A percentile compares a stretch with the other conserved stretches of the same genome.
Evolutionary conservation across 176 grass and related monocot genomes (phyloP).

Genomic region (Musa schizocarpa): DNA sequence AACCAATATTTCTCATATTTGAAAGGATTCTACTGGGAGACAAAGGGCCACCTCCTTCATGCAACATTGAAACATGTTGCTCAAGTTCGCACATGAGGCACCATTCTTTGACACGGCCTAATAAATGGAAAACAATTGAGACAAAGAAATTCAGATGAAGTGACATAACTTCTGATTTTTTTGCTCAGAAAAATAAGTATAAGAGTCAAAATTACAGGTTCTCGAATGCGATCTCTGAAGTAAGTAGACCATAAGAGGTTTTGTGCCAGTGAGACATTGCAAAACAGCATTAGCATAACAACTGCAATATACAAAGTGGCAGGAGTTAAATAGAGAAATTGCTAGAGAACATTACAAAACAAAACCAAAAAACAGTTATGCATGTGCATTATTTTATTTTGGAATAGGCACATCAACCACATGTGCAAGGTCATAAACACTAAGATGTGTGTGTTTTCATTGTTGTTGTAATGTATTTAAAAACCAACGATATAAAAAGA

Average conservation of each 20-base stretch:
- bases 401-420: no score
- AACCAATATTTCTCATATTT: slow-evolving; percentile 84
- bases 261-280: slow-evolving; percentile 91
- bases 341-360: not conserved
- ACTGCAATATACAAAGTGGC: slow-evolving; percentile 29
- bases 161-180: not conserved
- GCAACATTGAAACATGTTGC: slow-evolving; percentile 71
- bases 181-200: not conserved
- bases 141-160: not conserved
- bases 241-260: slow-evolving; percentile 87
- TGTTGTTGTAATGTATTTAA: no score
- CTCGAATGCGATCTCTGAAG: slow-evolving; percentile 85
- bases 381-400: no score
- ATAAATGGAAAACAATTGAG: slow-evolving; percentile 22
- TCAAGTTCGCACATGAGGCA: slow-evolving; percentile 98
- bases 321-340: not conserved
- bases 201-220: slow-evolving; percentile 67
- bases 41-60: slow-evolving; percentile 56
- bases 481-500: no score
- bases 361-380: not conserved
- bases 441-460: no score
- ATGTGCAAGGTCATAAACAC: not conserved
- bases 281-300: slow-evolving; percentile 99
- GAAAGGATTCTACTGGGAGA: slow-evolving; percentile 83
- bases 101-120: slow-evolving; percentile 79